Conservation (phyloP, 441 rosid species). For the Croton setiger region DNA sequence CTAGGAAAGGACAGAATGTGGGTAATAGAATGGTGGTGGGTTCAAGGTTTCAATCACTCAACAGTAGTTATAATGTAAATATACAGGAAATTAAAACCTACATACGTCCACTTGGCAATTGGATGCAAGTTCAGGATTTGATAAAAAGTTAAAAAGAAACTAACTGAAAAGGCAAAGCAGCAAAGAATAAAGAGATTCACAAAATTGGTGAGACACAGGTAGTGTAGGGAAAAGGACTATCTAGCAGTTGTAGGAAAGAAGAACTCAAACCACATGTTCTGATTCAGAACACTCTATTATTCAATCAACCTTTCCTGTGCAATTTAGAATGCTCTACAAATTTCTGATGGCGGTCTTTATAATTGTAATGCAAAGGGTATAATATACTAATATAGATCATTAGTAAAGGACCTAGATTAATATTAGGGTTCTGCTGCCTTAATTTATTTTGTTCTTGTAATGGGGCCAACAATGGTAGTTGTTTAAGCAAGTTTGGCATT, state of each 20-base stretch:
- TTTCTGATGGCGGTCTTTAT: too few relatives aligned
- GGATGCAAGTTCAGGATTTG: neutral
- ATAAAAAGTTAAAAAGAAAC: neutral
- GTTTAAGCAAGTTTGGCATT: neutral
- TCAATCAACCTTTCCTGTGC: neutral
- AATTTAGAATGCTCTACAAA: neutral
- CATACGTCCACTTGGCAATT: neutral
- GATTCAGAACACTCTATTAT: neutral
- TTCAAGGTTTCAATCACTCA: neutral
- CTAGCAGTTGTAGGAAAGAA: neutral
- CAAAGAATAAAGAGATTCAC: neutral
- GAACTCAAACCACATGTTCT: neutral
- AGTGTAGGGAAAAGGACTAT: neutral
- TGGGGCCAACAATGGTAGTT: neutral
- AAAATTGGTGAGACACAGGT: neutral
- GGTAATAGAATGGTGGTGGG: neutral
- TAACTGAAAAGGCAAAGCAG: neutral
- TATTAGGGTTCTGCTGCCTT: neutral
- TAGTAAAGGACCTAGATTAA: too few relatives aligned
- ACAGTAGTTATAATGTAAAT: neutral
- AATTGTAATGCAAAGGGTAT: too few relatives aligned
- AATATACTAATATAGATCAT: too few relatives aligned
- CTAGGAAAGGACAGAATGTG: neutral
- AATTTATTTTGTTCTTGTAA: neutral
- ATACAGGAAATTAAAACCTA: neutral